Evolutionary conservation across 2,329 filamentous ascomycete genomes (phyloP).

Genomic region (Teratosphaeriaceae sp.): DNA sequence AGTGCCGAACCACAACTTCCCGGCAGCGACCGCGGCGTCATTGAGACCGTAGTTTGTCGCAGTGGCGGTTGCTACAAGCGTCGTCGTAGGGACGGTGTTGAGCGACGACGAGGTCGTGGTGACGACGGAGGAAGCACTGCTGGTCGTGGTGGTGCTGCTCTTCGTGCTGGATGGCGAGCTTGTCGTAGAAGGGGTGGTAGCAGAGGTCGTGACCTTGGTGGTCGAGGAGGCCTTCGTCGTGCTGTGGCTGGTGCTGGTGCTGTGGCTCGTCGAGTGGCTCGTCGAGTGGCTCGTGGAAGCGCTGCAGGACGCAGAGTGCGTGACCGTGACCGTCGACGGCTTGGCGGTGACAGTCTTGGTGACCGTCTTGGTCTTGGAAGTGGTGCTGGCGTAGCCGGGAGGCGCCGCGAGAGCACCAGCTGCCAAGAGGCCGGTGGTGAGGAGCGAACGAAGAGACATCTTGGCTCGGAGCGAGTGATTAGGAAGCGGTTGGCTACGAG

Average conservation of each 20-base stretch:
- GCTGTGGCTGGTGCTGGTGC: neutral
- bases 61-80: conserved; percentile 9
- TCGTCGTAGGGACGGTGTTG: conserved; percentile 6
- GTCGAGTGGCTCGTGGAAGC: neutral
- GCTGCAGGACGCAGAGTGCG: neutral
- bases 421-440: conserved; percentile 7
- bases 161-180: conserved; percentile 1
- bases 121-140: neutral
- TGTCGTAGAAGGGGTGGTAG: neutral
- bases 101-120: neutral
- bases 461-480: neutral
- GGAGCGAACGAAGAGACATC: conserved; percentile 8
- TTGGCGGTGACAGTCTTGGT: conserved; percentile 49
- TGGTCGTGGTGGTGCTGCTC: neutral
- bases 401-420: conserved; percentile 4
- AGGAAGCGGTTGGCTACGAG: neutral
- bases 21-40: conserved; percentile 17
- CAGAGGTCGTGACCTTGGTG: neutral
- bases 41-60: conserved; percentile 28
- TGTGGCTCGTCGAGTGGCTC: neutral
- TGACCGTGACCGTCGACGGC: too few species aligned
- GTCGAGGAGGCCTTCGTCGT: neutral
- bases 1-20: conserved; percentile 32
- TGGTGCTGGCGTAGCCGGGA: neutral
- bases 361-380: conserved; percentile 4